These are phyloP conservation scores for Tetrapisispora phaffii DNA, from an alignment of 805 yeast species.

Conservation along the genomic window DNA sequence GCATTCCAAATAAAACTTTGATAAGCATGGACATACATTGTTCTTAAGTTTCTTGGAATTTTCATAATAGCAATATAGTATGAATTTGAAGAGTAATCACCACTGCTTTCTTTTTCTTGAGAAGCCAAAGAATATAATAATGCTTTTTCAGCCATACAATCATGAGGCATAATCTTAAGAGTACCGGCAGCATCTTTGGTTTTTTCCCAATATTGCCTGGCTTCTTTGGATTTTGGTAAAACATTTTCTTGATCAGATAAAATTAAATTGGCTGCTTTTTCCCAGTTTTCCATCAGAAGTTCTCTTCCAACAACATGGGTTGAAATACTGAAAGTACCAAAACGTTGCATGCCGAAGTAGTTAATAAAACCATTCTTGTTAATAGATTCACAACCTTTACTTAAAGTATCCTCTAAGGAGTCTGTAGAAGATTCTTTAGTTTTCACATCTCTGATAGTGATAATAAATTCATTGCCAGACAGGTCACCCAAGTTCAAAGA, in stretches of 20 bases:
- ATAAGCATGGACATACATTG: slow-evolving; percentile 96
- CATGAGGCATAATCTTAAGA: slow-evolving; percentile 69
- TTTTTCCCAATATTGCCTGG: slow-evolving; percentile 72
- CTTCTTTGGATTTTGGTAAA: slow-evolving; percentile 71
- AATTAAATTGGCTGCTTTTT: slow-evolving; percentile 66
- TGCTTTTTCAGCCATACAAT: slow-evolving; percentile 76
- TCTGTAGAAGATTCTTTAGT: slow-evolving; percentile 25
- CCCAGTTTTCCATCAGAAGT: slow-evolving; percentile 66
- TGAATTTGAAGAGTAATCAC: slow-evolving; percentile 40
- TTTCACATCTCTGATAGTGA: slow-evolving; percentile 69
- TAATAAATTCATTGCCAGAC: slow-evolving; percentile 78
- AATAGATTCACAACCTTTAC: slow-evolving; percentile 47
- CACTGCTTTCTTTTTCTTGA: slow-evolving; percentile 37
- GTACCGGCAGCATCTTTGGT: slow-evolving; percentile 59
- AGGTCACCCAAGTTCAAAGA: slow-evolving; percentile 73
- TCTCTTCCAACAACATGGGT: slow-evolving; percentile 78
- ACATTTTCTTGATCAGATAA: slow-evolving; percentile 80
- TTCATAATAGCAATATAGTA: slow-evolving; percentile 75
- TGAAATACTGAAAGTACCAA: slow-evolving; percentile 90
- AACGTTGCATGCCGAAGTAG: slow-evolving; percentile 96
- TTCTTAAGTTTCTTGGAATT: slow-evolving; percentile 82
- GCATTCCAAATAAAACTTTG: slow-evolving; percentile 93
- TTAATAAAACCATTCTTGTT: slow-evolving; percentile 72
- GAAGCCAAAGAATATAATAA: slow-evolving; percentile 52
- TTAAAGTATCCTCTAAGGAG: slow-evolving; percentile 38